Evolutionary conservation across 1,139 yeast species (phyloP).

Genomic region (Meyerozyma athensensis): DNA sequence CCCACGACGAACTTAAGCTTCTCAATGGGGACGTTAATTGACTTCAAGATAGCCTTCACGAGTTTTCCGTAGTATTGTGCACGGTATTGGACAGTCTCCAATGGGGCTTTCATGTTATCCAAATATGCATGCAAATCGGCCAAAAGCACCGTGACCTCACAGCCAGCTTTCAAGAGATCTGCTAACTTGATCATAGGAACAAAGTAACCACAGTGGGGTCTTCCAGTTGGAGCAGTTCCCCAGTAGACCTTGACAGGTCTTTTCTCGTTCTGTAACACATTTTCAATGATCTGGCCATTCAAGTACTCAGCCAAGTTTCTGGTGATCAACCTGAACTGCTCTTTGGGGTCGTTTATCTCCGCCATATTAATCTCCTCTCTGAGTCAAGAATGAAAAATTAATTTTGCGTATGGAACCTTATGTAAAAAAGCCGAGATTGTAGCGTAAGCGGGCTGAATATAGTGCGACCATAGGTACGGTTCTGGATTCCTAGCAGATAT

Average conservation of each 20-base stretch:
- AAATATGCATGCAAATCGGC: constrained; percentile 98
- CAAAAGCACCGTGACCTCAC: constrained; percentile 84
- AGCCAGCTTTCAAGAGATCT: constrained; percentile 91
- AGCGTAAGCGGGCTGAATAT: neutral
- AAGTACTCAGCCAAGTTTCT: constrained; percentile 88
- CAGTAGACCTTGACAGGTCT: constrained; percentile 87
- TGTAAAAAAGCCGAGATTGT: neutral
- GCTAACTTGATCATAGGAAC: constrained; percentile 97
- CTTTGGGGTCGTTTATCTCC: constrained; percentile 41
- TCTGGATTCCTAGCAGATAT: neutral
- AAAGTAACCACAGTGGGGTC: constrained; percentile 97
- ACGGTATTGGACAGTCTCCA: constrained; percentile 85
- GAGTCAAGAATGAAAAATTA: neutral
- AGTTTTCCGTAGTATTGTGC: constrained; percentile 83
- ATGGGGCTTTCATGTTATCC: constrained; percentile 97
- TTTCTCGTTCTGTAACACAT: constrained; percentile 73
- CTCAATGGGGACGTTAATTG: constrained; percentile 90
- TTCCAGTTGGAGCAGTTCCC: constrained; percentile 92
- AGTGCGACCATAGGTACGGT: neutral
- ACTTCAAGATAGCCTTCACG: constrained; percentile 76
- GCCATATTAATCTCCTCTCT: constrained; percentile 15
- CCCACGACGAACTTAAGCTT: constrained; percentile 81
- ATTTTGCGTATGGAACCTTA: neutral
- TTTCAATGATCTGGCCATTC: constrained; percentile 81
- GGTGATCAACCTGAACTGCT: constrained; percentile 74